Evolutionary conservation across 1,139 yeast species (phyloP).

Genomic region (Sugiyamaella sp.): DNA sequence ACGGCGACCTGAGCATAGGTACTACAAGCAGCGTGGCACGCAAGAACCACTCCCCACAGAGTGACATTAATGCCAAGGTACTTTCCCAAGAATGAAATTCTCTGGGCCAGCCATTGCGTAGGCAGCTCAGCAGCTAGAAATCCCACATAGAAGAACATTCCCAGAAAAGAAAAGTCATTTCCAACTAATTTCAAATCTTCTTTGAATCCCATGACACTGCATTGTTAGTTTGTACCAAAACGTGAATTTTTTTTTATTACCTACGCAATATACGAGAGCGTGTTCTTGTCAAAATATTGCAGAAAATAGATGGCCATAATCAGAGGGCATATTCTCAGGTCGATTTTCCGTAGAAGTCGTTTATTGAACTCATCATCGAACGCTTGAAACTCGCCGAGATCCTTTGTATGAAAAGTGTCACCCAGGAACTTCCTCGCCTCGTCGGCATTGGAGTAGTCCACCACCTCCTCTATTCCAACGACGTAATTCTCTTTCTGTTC

Average conservation of each 20-base stretch:
- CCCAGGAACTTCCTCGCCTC: conserved; percentile 3
- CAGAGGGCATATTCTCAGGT: conserved; percentile 54
- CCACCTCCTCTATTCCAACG: not conserved
- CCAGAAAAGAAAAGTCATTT: conserved; percentile 54
- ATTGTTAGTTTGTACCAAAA: not conserved
- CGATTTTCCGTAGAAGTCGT: conserved; percentile 54
- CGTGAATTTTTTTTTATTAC: not conserved
- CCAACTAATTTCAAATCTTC: conserved; percentile 44
- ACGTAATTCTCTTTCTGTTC: not conserved
- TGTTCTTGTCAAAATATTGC: conserved; percentile 67
- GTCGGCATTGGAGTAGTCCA: conserved; percentile 6
- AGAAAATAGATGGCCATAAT: conserved; percentile 46
- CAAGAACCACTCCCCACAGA: conserved; percentile 52
- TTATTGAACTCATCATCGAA: conserved; percentile 38
- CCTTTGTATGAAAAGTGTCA: not conserved
- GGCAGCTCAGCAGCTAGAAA: conserved; percentile 57
- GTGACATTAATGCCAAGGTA: conserved; percentile 49
- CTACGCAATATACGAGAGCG: conserved; percentile 63
- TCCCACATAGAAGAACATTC: conserved; percentile 63
- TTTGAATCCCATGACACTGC: conserved; percentile 55
- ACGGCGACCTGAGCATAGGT: conserved; percentile 51
- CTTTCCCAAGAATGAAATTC: conserved; percentile 53
- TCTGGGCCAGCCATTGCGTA: conserved; percentile 55
- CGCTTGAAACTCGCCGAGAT: not conserved
- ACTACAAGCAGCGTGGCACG: conserved; percentile 50